phyloP scores from a whole-genome alignment of 2,329 filamentous ascomycete genomes.

The Aspergillus jensenii region DNA sequence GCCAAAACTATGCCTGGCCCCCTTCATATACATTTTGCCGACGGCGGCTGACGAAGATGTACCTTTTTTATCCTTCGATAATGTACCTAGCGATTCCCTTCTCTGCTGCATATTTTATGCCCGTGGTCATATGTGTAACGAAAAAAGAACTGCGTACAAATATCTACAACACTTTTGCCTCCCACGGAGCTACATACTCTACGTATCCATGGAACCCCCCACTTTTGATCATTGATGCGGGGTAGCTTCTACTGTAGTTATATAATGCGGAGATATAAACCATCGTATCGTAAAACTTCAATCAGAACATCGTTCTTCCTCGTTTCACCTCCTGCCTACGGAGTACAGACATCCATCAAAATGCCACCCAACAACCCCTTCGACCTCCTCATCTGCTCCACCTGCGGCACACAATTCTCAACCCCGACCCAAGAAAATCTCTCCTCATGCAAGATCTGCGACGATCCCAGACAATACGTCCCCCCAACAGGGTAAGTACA shows the following conservation, averaged over 20 bases:
- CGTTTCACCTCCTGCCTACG: neutral
- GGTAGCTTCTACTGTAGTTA: neutral
- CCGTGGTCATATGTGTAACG: constrained; percentile 2
- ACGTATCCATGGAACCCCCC: neutral
- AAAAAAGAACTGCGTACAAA: constrained; percentile 3
- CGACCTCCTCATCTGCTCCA: constrained; percentile 28
- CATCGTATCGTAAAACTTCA: neutral
- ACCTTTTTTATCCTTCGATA: constrained; percentile 8
- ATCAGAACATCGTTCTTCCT: neutral
- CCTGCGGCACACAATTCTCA: constrained; percentile 28
- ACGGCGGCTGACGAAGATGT: constrained; percentile 13
- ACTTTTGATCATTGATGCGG: neutral
- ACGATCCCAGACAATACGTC: constrained; percentile 33
- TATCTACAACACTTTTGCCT: neutral
- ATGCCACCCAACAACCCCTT: constrained; percentile 14
- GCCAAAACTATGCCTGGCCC: constrained; percentile 1
- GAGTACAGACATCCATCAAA: neutral
- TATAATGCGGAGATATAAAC: neutral
- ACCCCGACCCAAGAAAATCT: constrained; percentile 7
- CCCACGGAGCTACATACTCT: neutral
- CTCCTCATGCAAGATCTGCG: constrained; percentile 31
- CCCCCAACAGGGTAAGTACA: constrained; percentile 25
- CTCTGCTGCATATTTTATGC: constrained; percentile 15
- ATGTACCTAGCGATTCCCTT: constrained; percentile 22
- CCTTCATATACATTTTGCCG: constrained; percentile 2